Evolutionary conservation across 345 rosid genomes (phyloP).

Genomic region (Stellera chamaejasme): DNA sequence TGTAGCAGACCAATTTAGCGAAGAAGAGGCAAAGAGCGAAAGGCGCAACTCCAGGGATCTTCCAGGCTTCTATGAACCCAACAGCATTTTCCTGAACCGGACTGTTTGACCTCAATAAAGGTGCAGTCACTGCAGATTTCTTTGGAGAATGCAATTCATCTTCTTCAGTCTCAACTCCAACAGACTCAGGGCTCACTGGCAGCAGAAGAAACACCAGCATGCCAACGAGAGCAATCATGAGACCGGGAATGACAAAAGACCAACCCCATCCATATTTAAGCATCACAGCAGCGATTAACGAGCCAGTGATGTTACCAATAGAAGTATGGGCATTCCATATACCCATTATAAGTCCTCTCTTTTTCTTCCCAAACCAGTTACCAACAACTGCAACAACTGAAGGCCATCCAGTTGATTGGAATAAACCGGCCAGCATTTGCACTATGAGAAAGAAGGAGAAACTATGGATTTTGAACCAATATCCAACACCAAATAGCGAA

Average conservation of each 20-base stretch:
- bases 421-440: conserved; percentile 78
- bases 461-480: conserved; percentile 68
- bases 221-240: conserved; percentile 44
- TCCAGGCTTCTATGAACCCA: conserved; percentile 92
- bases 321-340: conserved; percentile 99
- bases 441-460: conserved; percentile 57
- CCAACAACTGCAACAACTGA: conserved; percentile 95
- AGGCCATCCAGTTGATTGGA: conserved; percentile 99
- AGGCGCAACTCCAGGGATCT: conserved; percentile 91
- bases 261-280: conserved; percentile 96
- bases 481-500: conserved; percentile 71
- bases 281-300: conserved; percentile 63
- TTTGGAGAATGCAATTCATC: conserved; percentile 41
- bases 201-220: conserved; percentile 55
- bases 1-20: conserved; percentile 87
- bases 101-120: conserved; percentile 37
- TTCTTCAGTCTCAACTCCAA: conserved; percentile 47
- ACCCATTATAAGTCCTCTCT: conserved; percentile 93
- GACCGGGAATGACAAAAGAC: conserved; percentile 88
- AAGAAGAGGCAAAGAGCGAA: conserved; percentile 95
- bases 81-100: conserved; percentile 47
- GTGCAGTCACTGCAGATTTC: conserved; percentile 40
- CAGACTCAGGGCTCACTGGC: conserved; percentile 68
- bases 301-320: conserved; percentile 78
- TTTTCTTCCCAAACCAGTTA: conserved; percentile 88